Percentiles rank a stretch among this genome's conserved stretches.
Evolutionary conservation across 352 stramenopile species (phyloP).

Genomic region (Phytophthora idaei): DNA sequence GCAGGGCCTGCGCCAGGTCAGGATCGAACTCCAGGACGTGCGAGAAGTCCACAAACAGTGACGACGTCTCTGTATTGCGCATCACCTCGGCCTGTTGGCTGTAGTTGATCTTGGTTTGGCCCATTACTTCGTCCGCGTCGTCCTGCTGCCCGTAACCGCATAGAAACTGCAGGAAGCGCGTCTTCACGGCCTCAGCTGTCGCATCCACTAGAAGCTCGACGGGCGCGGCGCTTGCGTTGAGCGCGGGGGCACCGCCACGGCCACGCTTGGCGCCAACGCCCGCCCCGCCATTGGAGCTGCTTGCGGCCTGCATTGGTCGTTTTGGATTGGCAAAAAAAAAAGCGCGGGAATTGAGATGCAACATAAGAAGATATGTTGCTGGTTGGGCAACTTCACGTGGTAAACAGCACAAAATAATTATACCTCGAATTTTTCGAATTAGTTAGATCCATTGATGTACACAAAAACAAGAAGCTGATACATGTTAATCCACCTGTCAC

Average conservation of each 20-base stretch:
- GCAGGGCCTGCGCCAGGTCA: conserved; percentile 81
- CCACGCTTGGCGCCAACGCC: conserved; percentile 45
- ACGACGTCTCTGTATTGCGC: conserved; percentile 87
- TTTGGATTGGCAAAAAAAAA: conserved; percentile 12
- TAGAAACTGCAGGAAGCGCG: conserved; percentile 84
- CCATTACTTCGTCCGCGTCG: conserved; percentile 23
- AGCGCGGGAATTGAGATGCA: conserved; percentile 5
- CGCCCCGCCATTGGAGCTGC: conserved; percentile 4
- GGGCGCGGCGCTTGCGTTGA: conserved; percentile 46
- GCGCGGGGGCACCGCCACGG: conserved; percentile 41
- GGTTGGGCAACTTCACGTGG: not conserved
- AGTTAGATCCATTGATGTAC: too few relatives aligned
- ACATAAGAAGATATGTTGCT: conserved; percentile 4
- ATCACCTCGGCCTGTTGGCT: conserved; percentile 87
- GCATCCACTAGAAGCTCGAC: conserved; percentile 69
- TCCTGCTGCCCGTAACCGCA: conserved; percentile 70
- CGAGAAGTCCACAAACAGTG: conserved; percentile 88
- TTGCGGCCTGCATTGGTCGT: conserved; percentile 19
- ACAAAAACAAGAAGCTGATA: too few relatives aligned
- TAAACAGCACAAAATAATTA: too few relatives aligned
- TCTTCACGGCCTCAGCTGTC: conserved; percentile 84
- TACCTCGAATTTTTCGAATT: too few relatives aligned
- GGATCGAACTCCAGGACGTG: conserved; percentile 85
- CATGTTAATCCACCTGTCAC: too few relatives aligned
- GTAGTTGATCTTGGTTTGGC: conserved; percentile 65